Conservation (phyloP, 176 grass and related monocot species). For the Aegilops sharonensis region DNA sequence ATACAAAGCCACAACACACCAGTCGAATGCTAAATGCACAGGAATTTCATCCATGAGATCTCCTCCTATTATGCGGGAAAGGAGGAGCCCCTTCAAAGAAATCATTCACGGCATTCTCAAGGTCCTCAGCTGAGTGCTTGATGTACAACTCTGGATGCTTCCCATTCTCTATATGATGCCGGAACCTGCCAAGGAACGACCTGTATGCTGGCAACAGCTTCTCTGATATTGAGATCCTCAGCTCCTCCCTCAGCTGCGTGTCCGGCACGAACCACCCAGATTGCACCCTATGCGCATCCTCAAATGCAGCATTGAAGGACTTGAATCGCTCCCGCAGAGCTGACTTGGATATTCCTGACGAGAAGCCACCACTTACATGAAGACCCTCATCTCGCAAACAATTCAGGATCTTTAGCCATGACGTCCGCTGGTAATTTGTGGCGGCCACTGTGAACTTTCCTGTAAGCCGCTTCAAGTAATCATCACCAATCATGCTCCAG, state of each 20-base stretch:
- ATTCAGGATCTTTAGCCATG: constrained; percentile 70
- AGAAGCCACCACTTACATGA: constrained; percentile 81
- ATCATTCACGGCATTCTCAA: constrained; percentile 59
- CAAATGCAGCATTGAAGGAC: constrained; percentile 79
- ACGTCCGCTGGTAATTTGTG: constrained; percentile 59
- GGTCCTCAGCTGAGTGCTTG: constrained; percentile 88
- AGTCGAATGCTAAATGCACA: constrained; percentile 24
- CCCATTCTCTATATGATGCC: constrained; percentile 86
- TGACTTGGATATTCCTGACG: constrained; percentile 74
- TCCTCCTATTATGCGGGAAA: constrained; percentile 52
- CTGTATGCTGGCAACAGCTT: constrained; percentile 85
- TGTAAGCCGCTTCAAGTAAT: constrained; percentile 72
- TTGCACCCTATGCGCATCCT: constrained; percentile 77
- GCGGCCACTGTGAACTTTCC: constrained; percentile 65
- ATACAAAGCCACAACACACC: constrained; percentile 31
- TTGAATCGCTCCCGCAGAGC: constrained; percentile 79
- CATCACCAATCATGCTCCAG: constrained; percentile 70
- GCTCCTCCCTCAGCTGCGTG: constrained; percentile 73
- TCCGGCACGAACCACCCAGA: constrained; percentile 78
- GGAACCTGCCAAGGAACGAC: constrained; percentile 85
- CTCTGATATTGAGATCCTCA: constrained; percentile 89
- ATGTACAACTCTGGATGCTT: constrained; percentile 90
- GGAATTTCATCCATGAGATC: constrained; percentile 48
- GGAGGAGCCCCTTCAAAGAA: constrained; percentile 72
- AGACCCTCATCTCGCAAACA: constrained; percentile 89